Base-by-base conservation (phyloP, 2,329 filamentous ascomycete genomes). In the Xylaria sp. region DNA sequence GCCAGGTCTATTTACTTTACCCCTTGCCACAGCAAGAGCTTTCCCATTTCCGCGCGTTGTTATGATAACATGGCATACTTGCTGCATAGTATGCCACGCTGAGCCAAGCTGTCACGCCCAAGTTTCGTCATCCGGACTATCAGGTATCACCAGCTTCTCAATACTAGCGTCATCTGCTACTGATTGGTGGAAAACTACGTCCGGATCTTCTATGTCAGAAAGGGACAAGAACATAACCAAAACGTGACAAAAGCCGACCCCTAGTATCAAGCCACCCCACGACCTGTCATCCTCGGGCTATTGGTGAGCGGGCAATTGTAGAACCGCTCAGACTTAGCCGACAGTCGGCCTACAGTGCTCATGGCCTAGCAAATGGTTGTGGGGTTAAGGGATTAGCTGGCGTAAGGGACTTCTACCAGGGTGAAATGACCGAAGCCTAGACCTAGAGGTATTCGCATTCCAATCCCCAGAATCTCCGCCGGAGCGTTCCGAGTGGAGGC, bases 101-200 rank as follows among this genome's bases (percentile, higher is more conserved):
- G 9, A 13, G 16, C 16, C 19, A 26, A 38, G 5, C 22, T 18
- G 22, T 4, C 34, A 29, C 50, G 17, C 38, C 29, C 20, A 41
- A 37, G 24, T 13, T 13, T 20, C 20, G 16, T 16, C 18, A 39
- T 19, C n/a, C 21, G n/a, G 22, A 40, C 40, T 11, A 40, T 21
- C 24, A 49, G 13, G 43, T 17, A 18, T n/a, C 5, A 26, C 20
- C 41, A 43, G 4, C n/a, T 17, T 4, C 19, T 39, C 17, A 26
- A 21, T 11, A n/a, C 19, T 18, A 34, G 26, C n/a, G 43, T 11
- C 17, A 34, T 13, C 9, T 13, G 13, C 7, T 39, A 6, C 2
- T 26, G 18, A 61, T 61, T 61, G 52, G 58, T 54, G 58, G 58
- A 61, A 52, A 51, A 52, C 38, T 42, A 38, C 45, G 41, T 38